Evolutionary conservation across 1,284 basidiomycete genomes (phyloP), one percentile per base, ranked within the genome.

Genomic region (Cronartium ribicola): DNA sequence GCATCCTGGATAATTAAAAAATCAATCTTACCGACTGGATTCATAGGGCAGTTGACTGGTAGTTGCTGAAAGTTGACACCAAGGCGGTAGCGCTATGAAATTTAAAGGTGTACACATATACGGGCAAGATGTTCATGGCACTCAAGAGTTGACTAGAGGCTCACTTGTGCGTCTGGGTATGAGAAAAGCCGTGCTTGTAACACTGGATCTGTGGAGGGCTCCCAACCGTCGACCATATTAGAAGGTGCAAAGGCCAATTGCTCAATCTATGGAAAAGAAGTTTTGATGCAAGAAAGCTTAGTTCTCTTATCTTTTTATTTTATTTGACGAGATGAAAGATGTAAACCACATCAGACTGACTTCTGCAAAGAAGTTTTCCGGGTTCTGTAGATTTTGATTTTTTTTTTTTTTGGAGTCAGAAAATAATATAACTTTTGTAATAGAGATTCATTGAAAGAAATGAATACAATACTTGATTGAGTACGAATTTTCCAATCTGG

Each of bases 151-250:
- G 36, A 80, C 79, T 73, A 81, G 39, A 82, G 88, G 84, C 94
- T 89, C 76, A 92, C 88, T 82, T 95, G 93, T 7, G 94, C 91
- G 81, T 96, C 94, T 5, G 92, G 91, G 85, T 97, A 97, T 10
- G 91, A 92, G 88, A 95, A 96, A 55, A 96, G 86, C 76, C 94
- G 90, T 39, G 89, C 89, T 82, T 96, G 94, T 77, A 96, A 85
- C 76, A 96, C 90, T 17, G 94, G 94, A 83, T 96, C 94, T 48
- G 88, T 87, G 14, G 89, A 89, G 48, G 92, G 86, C 84, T 95
- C 94, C 79, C 94, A 87, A 81, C 93, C 94, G 1, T 90, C 90
- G 3, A 95, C 83, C 67, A 88, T 82, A 82, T 96, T 92, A 0
- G 90, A 89, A 0, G 94, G 94, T 44, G 90, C 86, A 84, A 92